phyloP scores from a whole-genome alignment of 495 filamentous ascomycete genomes.

The Pyrenula massariospora region DNA sequence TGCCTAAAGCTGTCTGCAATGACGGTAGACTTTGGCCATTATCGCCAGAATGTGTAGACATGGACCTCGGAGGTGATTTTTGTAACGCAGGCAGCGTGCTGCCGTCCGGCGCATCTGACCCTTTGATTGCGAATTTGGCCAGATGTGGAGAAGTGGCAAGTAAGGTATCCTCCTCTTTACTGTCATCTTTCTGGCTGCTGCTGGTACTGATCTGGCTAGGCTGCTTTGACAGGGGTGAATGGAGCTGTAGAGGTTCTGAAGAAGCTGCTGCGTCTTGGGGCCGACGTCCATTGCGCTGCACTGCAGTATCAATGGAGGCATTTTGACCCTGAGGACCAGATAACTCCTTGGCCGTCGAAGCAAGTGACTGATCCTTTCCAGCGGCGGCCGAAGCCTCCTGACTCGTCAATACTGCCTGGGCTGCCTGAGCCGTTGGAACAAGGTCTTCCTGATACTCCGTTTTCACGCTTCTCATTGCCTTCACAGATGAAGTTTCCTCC shows the following conservation, averaged over 20 bases:
- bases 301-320: neutral
- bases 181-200: neutral
- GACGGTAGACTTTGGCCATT: slow-evolving; percentile 30
- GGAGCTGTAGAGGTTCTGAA: neutral
- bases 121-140: slow-evolving; percentile 13
- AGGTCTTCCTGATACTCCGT: neutral
- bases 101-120: slow-evolving; percentile 11
- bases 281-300: neutral
- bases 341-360: neutral
- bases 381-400: slow-evolving; percentile 2
- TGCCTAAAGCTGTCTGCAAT: slow-evolving; percentile 27
- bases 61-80: slow-evolving; percentile 18
- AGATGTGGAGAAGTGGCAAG: slow-evolving; percentile 6
- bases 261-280: neutral
- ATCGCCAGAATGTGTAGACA: slow-evolving; percentile 25
- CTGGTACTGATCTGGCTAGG: neutral
- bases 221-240: slow-evolving; percentile 2
- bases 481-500: neutral
- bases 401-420: neutral
- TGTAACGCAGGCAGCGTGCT: slow-evolving; percentile 25
- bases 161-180: slow-evolving; percentile 3
- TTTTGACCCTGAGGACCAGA: neutral
- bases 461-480: neutral
- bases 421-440: neutral
- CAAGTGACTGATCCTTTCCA: neutral